Conservation (phyloP, 352 stramenopile species). For the Phytophthora nicotianae region DNA sequence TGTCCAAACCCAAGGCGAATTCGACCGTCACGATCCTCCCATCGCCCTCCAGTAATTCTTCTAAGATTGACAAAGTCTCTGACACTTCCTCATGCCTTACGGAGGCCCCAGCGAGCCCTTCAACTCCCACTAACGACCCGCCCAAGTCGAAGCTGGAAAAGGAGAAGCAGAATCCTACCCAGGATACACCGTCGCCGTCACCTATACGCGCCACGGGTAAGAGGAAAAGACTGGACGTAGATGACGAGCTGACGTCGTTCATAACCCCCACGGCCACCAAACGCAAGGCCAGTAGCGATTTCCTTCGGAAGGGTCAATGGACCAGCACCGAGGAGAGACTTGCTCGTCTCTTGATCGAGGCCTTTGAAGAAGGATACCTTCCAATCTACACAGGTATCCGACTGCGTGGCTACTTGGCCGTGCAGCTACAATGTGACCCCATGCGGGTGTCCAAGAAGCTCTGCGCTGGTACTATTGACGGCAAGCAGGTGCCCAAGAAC, state of each 20-base stretch:
- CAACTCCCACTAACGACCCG: slow-evolving; percentile 13
- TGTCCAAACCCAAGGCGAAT: slow-evolving; percentile 12
- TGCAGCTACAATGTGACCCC: slow-evolving; percentile 80
- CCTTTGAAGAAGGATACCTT: slow-evolving; percentile 74
- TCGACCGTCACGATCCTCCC: slow-evolving; percentile 18
- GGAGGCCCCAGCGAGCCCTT: not conserved
- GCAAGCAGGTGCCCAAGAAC: slow-evolving; percentile 75
- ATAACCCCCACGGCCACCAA: slow-evolving; percentile 21
- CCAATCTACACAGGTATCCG: slow-evolving; percentile 78
- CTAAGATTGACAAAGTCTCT: not conserved
- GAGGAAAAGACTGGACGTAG: slow-evolving; percentile 37
- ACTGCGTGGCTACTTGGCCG: slow-evolving; percentile 74
- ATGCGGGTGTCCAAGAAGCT: slow-evolving; percentile 88
- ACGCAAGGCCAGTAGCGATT: slow-evolving; percentile 69
- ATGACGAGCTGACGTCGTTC: slow-evolving; percentile 14
- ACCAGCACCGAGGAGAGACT: slow-evolving; percentile 69
- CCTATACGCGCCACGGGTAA: slow-evolving; percentile 28
- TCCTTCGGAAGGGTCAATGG: slow-evolving; percentile 78
- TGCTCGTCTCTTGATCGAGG: slow-evolving; percentile 63
- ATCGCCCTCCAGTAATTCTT: not conserved
- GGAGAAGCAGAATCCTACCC: slow-evolving; percentile 23
- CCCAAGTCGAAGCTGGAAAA: slow-evolving; percentile 31
- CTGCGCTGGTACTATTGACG: slow-evolving; percentile 69
- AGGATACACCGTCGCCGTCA: slow-evolving; percentile 15
- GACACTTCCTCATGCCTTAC: not conserved